phyloP scores from a whole-genome alignment of 176 grass and related monocot genomes.

The Rhipidocladum racemiflorum region DNA sequence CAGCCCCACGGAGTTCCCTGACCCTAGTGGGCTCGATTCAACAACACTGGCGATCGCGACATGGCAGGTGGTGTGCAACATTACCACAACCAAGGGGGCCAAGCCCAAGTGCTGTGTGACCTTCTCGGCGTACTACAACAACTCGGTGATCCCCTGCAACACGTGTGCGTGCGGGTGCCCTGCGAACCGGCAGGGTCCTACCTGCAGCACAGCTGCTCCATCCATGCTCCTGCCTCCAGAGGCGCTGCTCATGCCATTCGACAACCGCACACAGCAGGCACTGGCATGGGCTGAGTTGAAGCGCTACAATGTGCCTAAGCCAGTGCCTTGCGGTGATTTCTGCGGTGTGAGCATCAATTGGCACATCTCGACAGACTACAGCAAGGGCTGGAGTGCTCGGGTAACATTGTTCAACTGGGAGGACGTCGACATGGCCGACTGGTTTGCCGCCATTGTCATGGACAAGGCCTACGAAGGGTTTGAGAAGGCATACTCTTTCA shows the following conservation, averaged over 20 bases:
- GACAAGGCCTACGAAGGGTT: conserved; percentile 72
- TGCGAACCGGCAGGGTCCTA: conserved; percentile 37
- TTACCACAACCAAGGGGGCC: conserved; percentile 41
- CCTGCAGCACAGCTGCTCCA: conserved; percentile 68
- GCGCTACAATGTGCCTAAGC: conserved; percentile 68
- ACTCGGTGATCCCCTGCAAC: conserved; percentile 84
- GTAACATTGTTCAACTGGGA: conserved; percentile 96
- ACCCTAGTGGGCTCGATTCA: conserved; percentile 67
- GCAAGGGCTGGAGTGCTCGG: conserved; percentile 86
- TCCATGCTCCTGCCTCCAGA: conserved; percentile 73
- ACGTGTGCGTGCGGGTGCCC: conserved; percentile 84
- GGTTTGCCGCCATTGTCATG: conserved; percentile 89
- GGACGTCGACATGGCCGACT: conserved; percentile 58
- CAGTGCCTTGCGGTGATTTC: conserved; percentile 70
- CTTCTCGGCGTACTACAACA: conserved; percentile 87
- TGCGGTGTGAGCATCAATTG: conserved; percentile 97
- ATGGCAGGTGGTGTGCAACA: conserved; percentile 86
- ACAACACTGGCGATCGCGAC: conserved; percentile 47
- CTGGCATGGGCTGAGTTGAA: conserved; percentile 75
- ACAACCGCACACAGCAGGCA: conserved; percentile 71
- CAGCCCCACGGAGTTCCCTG: conserved; percentile 62
- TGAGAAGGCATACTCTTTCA: conserved; percentile 83
- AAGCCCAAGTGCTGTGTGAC: conserved; percentile 93
- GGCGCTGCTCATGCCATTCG: conserved; percentile 75
- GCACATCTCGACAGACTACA: conserved; percentile 72